These are phyloP conservation scores for Fusarium sp. DNA, from an alignment of 2,329 filamentous ascomycete genomes.

Conservation along the genomic window DNA sequence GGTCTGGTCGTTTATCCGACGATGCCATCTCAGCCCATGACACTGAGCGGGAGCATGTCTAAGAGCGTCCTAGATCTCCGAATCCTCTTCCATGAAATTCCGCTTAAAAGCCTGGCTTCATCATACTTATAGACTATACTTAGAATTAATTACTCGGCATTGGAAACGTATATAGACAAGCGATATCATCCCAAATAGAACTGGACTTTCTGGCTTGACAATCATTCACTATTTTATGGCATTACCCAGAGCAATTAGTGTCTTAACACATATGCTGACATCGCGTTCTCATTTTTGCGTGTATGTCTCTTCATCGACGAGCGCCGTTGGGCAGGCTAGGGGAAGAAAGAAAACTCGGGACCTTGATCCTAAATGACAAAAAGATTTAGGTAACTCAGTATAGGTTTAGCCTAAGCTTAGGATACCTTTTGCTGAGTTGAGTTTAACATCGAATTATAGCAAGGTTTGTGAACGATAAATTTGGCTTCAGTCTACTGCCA, in stretches of 20 bases:
- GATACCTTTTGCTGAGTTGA: too few species aligned
- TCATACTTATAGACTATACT: neutral
- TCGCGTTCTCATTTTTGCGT: too few species aligned
- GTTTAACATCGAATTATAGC: too few species aligned
- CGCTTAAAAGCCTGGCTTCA: accelerated
- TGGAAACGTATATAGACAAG: neutral
- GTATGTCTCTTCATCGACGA: too few species aligned
- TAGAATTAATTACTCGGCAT: neutral
- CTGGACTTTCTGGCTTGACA: neutral
- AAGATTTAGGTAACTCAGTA: too few species aligned
- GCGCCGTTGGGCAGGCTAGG: too few species aligned
- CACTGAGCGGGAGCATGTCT: neutral
- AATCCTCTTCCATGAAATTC: neutral
- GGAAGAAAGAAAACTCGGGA: too few species aligned
- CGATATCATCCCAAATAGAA: neutral
- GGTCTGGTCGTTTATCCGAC: constrained; percentile 32
- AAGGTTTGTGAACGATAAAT: too few species aligned
- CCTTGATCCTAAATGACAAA: too few species aligned
- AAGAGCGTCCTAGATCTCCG: neutral
- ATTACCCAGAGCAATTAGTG: accelerated
- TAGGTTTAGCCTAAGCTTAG: too few species aligned
- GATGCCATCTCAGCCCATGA: constrained; percentile 9
- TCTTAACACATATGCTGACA: neutral
- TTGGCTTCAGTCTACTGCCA: neutral
- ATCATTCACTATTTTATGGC: accelerated